These are phyloP conservation scores for Stropharia rugosoannulata DNA, from an alignment of 768 basidiomycete genomes.

Conservation along the genomic window DNA sequence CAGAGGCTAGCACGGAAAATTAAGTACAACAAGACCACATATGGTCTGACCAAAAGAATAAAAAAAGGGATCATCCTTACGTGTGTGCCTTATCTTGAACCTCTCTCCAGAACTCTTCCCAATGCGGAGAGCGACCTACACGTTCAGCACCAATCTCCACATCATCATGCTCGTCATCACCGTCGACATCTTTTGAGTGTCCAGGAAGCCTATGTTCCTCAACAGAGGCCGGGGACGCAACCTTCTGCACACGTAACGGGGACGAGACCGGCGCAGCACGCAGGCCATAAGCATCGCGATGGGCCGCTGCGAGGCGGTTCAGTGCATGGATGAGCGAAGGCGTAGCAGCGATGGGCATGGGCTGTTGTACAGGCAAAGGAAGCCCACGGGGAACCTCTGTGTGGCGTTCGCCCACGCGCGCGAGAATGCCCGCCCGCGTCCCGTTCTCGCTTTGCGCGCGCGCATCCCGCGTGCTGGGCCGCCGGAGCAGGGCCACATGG, in stretches of 20 bases:
- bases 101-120: conserved; percentile 38
- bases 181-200: conserved; percentile 8
- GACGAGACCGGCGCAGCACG: background rate
- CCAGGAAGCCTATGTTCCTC: background rate
- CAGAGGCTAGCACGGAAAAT: background rate
- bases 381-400: too few species aligned
- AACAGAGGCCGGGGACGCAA: too few species aligned
- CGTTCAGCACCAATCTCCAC: background rate
- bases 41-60: background rate
- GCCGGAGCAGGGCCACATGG: conserved; percentile 4
- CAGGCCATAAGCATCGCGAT: conserved; percentile 44
- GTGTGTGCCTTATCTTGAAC: conserved; percentile 27
- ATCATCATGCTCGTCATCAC: conserved; percentile 1
- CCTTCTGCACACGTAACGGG: background rate
- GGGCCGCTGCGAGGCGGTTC: conserved; percentile 58
- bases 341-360: conserved; percentile 52
- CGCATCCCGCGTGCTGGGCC: too few species aligned
- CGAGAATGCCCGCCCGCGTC: background rate
- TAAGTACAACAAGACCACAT: background rate
- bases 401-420: too few species aligned
- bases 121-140: conserved; percentile 19
- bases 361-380: conserved; percentile 8
- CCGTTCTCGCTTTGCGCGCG: background rate
- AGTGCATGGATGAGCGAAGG: conserved; percentile 64
- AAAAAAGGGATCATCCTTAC: background rate